A percentile compares a stretch with the other conserved stretches of the same genome.
phyloP scores from a whole-genome alignment of 495 filamentous ascomycete genomes.

The Penicillium odoratum region DNA sequence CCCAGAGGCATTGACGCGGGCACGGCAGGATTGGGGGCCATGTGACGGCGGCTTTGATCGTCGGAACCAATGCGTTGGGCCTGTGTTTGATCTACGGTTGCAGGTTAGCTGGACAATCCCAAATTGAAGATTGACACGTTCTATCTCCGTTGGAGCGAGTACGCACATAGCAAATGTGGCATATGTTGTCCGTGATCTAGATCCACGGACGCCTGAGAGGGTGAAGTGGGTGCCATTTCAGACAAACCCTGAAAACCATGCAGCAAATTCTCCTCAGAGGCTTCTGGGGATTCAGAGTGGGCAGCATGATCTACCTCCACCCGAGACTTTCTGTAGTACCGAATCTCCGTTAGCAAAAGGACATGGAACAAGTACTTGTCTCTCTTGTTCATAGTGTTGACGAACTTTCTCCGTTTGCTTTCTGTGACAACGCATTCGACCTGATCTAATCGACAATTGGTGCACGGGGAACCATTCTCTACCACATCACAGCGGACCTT shows the following conservation, averaged over 20 bases:
- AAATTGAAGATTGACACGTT: background rate
- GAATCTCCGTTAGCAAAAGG: constrained; percentile 18
- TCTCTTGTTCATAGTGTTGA: constrained; percentile 22
- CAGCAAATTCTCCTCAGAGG: constrained; percentile 38
- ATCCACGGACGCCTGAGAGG: constrained; percentile 44
- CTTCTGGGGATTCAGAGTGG: constrained; percentile 41
- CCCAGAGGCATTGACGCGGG: constrained; percentile 39
- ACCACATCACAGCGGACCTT: constrained; percentile 96
- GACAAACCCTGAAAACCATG: constrained; percentile 28
- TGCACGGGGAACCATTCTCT: constrained; percentile 81
- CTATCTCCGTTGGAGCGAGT: background rate
- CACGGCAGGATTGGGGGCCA: constrained; percentile 41
- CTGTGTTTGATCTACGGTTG: constrained; percentile 40
- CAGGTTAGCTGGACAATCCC: background rate
- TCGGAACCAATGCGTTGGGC: constrained; percentile 35
- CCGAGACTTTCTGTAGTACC: constrained; percentile 43
- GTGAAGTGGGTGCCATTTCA: constrained; percentile 39
- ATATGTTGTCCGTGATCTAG: constrained; percentile 49
- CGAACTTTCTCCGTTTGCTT: constrained; percentile 78
- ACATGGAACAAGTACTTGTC: background rate
- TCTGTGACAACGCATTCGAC: constrained; percentile 88
- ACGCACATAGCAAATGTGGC: constrained; percentile 50
- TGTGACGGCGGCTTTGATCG: constrained; percentile 33
- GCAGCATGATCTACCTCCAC: constrained; percentile 38
- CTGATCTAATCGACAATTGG: constrained; percentile 85